Evolutionary conservation across 768 basidiomycete species (phyloP).

Genomic region (Mycena vitilis): DNA sequence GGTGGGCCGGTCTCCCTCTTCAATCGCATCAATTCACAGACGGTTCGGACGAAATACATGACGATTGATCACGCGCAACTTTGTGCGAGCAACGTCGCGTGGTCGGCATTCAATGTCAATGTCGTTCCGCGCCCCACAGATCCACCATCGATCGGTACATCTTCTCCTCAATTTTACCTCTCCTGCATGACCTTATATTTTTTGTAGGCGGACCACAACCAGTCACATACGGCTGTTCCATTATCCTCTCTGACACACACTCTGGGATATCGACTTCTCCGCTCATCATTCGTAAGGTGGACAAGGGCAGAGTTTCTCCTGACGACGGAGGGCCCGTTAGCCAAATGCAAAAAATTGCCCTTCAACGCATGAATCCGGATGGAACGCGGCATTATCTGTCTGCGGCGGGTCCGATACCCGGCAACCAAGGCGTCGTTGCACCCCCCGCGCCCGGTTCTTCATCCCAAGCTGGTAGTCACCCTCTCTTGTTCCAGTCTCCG

Average conservation of each 20-base stretch:
- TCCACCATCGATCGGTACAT: slow-evolving; percentile 72
- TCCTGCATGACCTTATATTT: slow-evolving; percentile 51
- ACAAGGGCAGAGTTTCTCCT: slow-evolving; percentile 87
- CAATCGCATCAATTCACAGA: slow-evolving; percentile 97
- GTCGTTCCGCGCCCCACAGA: slow-evolving; percentile 83
- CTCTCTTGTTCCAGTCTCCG: slow-evolving; percentile 82
- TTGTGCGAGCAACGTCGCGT: slow-evolving; percentile 90
- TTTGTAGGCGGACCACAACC: slow-evolving; percentile 76
- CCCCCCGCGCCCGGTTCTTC: slow-evolving; percentile 82
- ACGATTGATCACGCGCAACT: slow-evolving; percentile 86
- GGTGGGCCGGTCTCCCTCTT: slow-evolving; percentile 93
- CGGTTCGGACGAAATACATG: slow-evolving; percentile 98
- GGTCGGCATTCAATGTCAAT: slow-evolving; percentile 96
- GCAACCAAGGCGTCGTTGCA: slow-evolving; percentile 74
- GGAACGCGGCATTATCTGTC: slow-evolving; percentile 90
- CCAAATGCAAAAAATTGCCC: slow-evolving; percentile 96
- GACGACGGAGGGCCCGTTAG: slow-evolving; percentile 94
- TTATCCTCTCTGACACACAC: slow-evolving; percentile 85
- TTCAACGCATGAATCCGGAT: slow-evolving; percentile 85
- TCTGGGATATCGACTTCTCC: slow-evolving; percentile 90
- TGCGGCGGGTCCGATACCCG: slow-evolving; percentile 87
- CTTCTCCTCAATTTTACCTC: slow-evolving; percentile 65
- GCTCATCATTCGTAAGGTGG: slow-evolving; percentile 90
- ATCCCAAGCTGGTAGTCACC: slow-evolving; percentile 83
- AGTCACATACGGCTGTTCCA: slow-evolving; percentile 92